Base-by-base conservation (phyloP, 148 eudicot genomes). In the Amaranthus palmeri region DNA sequence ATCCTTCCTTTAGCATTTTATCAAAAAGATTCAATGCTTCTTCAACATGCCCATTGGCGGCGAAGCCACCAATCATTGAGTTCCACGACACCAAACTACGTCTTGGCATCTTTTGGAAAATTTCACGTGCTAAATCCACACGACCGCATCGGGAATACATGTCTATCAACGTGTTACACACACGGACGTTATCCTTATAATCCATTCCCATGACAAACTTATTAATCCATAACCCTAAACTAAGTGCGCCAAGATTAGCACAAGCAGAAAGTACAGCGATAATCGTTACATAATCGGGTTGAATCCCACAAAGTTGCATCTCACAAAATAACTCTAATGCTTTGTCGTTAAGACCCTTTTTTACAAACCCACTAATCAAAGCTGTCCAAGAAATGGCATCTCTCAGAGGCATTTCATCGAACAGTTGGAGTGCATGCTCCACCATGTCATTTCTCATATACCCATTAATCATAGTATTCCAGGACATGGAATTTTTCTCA, bases 381-480 rank as follows among this genome's bases (percentile, higher is more conserved):
- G 68, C 85, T 1, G 90, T 87, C 84, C 84, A 85, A 18, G 88
- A 81, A 56, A 85, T 71, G 8, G 14, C 80, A 53, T 85, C 83
- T 77, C 81, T 83, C 12, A 51, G 13, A 47, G 86, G 81, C 91
- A 85, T 85, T 85, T 87, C 81, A 65, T 81, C 83, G 66, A 87
- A 87, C 84, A 87, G 65, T 42, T 75, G 55, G 49, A 81, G 15
- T n/a, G 90, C 96, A 25, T 81, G 82, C 52, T 80, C 84, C 69
- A 88, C 10, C 50, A 50, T 67, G 0, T 85, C 92, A 72, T 83
- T 85, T 56, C 88, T 85, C 92, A 86, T 85, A 67, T 83, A 88
- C 77, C 92, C 92, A 78, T 87, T 81, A 70, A 89, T 77, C 90
- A 89, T 82, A 48, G 86, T 86, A 58, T 87, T 92, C 97, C 96